Conservation (phyloP, 208 protist species). For the Leishmania braziliensis region DNA sequence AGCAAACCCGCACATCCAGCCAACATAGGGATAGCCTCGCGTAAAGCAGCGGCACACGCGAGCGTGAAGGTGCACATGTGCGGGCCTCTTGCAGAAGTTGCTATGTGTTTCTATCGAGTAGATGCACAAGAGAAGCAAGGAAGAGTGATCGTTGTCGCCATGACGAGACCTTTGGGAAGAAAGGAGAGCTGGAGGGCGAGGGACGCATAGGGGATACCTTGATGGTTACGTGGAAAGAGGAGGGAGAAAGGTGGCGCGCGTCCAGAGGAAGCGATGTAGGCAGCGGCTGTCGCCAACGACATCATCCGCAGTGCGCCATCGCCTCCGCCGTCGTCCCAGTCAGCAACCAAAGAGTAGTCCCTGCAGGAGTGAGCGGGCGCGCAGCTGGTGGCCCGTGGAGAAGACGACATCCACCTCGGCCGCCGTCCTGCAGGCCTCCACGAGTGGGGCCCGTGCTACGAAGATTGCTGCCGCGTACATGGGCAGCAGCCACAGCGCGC, state of each 20-base stretch:
- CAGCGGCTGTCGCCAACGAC: not conserved
- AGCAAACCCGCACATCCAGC: not conserved
- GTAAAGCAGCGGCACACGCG: not conserved
- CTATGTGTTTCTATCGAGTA: not conserved
- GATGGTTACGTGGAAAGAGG: not conserved
- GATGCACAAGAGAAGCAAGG: not conserved
- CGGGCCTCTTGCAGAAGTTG: not conserved
- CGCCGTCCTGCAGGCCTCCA: conserved; percentile 54
- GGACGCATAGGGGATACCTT: not conserved
- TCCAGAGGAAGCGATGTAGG: not conserved
- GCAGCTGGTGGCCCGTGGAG: conserved; percentile 54
- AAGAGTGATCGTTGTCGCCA: not conserved
- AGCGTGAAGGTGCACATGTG: not conserved
- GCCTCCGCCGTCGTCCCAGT: not conserved
- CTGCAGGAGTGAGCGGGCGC: conserved; percentile 64
- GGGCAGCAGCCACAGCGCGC: conserved; percentile 79
- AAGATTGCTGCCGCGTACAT: conserved; percentile 80
- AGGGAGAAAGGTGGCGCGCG: not conserved
- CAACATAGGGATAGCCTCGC: not conserved
- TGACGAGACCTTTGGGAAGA: not conserved
- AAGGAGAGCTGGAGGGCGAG: not conserved
- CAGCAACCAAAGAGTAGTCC: conserved; percentile 55
- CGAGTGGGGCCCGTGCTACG: conserved; percentile 78
- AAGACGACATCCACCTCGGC: conserved; percentile 74
- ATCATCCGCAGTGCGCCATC: not conserved